Evolutionary conservation across 768 basidiomycete species (phyloP).

Genomic region (Auriculariales sp.): DNA sequence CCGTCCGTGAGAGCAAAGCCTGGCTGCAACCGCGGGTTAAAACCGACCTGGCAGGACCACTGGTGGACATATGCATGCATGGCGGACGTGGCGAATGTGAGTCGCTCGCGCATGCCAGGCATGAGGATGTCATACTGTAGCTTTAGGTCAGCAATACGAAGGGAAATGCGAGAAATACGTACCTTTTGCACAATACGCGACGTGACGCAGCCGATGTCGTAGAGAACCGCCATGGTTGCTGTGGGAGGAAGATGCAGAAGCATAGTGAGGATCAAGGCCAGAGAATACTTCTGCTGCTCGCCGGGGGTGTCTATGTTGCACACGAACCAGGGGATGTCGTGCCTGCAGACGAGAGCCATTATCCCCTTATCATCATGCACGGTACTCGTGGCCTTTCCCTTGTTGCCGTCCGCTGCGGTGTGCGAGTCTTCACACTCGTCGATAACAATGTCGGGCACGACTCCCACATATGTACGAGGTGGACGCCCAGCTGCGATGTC

Average conservation of each 20-base stretch:
- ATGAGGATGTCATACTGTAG: background rate
- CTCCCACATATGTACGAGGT: background rate
- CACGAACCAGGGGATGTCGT: conserved; percentile 18
- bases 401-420: background rate
- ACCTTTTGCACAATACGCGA: background rate
- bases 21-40: background rate
- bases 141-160: background rate
- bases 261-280: background rate
- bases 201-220: background rate
- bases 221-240: background rate
- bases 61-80: conserved; percentile 3
- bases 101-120: background rate
- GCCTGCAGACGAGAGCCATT: conserved; percentile 24
- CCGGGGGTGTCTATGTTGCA: background rate
- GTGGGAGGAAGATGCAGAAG: background rate
- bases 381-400: background rate
- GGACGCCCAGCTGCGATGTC: conserved; percentile 10
- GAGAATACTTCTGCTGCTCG: background rate
- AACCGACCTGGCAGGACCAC: conserved; percentile 1
- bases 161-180: background rate
- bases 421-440: background rate
- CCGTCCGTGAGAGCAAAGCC: background rate
- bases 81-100: background rate
- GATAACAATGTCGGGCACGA: conserved; percentile 19
- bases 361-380: conserved; percentile 20